phyloP scores from a whole-genome alignment of 2,329 filamentous ascomycete genomes.

The Alternaria incomplexa region DNA sequence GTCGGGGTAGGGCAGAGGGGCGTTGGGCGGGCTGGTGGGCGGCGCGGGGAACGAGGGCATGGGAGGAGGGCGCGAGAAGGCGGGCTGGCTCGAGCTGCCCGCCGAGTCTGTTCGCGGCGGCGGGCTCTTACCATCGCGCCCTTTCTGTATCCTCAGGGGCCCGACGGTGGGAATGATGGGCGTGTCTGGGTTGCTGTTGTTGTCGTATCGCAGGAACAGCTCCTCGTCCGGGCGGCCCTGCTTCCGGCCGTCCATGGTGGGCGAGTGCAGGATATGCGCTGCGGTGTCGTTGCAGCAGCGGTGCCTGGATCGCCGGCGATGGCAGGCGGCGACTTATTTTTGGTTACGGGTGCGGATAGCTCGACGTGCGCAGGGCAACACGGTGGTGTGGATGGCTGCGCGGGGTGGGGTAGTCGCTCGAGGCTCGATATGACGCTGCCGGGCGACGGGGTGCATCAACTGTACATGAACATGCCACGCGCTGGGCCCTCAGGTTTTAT shows the following conservation, averaged over 20 bases:
- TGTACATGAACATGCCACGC: conserved; percentile 3
- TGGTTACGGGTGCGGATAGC: conserved; percentile 29
- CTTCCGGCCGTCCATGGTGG: conserved; percentile 54
- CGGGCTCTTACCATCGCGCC: conserved; percentile 60
- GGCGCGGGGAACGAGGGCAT: conserved; percentile 70
- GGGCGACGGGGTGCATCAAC: conserved; percentile 12
- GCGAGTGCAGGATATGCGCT: background rate
- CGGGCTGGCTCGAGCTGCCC: conserved; percentile 61
- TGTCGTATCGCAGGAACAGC: conserved; percentile 71
- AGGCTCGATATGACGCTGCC: conserved; percentile 16
- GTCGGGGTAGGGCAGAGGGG: conserved; percentile 56
- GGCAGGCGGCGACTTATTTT: conserved; percentile 33
- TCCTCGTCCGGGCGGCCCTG: conserved; percentile 78
- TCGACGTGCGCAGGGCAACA: conserved; percentile 13
- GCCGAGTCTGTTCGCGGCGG: conserved; percentile 67
- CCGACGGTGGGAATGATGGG: conserved; percentile 85
- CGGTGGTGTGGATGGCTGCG: conserved; percentile 16
- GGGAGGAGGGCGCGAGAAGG: conserved; percentile 48
- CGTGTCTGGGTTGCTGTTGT: conserved; percentile 62
- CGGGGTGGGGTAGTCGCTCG: conserved; percentile 25
- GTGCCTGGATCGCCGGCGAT: conserved; percentile 30
- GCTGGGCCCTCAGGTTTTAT: conserved; percentile 17
- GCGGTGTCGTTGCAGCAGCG: conserved; percentile 7
- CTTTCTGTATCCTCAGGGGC: conserved; percentile 83
- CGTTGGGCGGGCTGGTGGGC: conserved; percentile 56